phyloP scores from a whole-genome alignment of 192 early-diverging fungal species.

The Linderina pennispora region DNA sequence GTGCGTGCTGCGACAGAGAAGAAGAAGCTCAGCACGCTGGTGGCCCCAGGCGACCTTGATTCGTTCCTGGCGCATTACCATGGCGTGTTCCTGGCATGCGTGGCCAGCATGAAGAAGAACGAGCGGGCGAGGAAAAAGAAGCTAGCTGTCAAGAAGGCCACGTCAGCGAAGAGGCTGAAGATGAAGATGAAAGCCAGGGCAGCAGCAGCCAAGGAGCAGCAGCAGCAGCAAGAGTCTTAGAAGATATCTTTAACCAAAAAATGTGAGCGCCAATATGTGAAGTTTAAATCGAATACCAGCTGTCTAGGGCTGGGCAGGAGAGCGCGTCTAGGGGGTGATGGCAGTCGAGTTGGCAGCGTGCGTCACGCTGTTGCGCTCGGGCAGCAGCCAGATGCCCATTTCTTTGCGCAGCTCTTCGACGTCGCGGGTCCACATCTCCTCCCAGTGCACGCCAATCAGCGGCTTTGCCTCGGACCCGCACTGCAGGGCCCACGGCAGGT shows the following conservation, averaged over 20 bases:
- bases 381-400: conserved; percentile 59
- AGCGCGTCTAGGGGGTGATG: too few species aligned
- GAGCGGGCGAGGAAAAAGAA: conserved; percentile 38
- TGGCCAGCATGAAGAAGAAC: conserved; percentile 35
- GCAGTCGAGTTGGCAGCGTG: conserved; percentile 21
- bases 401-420: conserved; percentile 68
- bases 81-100: conserved; percentile 21
- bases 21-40: conserved; percentile 37
- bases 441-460: conserved; percentile 87
- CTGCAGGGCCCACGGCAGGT: conserved; percentile 92
- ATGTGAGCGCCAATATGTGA: too few species aligned
- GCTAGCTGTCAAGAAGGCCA: conserved; percentile 15
- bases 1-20: conserved; percentile 32
- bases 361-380: conserved; percentile 34
- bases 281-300: too few species aligned
- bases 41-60: conserved; percentile 30
- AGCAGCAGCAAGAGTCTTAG: neutral
- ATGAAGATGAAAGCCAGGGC: conserved; percentile 10
- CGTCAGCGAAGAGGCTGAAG: conserved; percentile 10
- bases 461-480: conserved; percentile 66
- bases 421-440: conserved; percentile 66
- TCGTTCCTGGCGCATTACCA: conserved; percentile 36
- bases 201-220: conserved; percentile 1
- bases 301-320: too few species aligned
- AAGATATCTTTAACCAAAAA: too few species aligned